phyloP scores from a whole-genome alignment of 2,329 filamentous ascomycete species.

The Pseudomassariella vexata region DNA sequence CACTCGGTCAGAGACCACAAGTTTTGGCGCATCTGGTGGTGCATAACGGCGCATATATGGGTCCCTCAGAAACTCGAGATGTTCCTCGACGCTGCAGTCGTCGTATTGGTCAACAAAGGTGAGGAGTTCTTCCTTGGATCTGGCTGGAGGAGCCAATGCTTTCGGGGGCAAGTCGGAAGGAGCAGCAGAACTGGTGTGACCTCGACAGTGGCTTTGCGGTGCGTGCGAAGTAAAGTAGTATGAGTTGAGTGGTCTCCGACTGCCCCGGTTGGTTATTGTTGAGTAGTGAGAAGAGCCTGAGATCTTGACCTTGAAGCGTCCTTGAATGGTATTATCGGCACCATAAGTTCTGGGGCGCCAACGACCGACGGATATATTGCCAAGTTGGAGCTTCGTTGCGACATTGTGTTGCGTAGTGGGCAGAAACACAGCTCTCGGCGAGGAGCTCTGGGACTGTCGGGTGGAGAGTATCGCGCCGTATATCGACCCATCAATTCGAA shows the following conservation, averaged over 20 bases:
- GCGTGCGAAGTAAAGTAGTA: slow-evolving; percentile 16
- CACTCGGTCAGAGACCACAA: slow-evolving; percentile 44
- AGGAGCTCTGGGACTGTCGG: slow-evolving; percentile 21
- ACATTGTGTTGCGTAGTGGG: neutral
- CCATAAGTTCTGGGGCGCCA: too few relatives aligned
- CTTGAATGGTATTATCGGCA: slow-evolving; percentile 2
- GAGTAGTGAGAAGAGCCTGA: slow-evolving; percentile 8
- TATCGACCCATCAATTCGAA: slow-evolving; percentile 55
- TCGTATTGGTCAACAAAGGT: slow-evolving; percentile 45
- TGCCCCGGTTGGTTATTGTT: slow-evolving; percentile 13
- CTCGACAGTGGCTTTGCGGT: slow-evolving; percentile 13
- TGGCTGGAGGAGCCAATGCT: slow-evolving; percentile 1
- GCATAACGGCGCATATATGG: slow-evolving; percentile 51
- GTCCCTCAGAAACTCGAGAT: slow-evolving; percentile 45
- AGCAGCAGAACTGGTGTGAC: slow-evolving; percentile 12
- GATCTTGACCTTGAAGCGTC: slow-evolving; percentile 1
- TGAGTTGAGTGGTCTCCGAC: slow-evolving; percentile 11
- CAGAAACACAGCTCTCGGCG: slow-evolving; percentile 6
- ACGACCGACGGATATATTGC: too few relatives aligned
- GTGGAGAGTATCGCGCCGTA: slow-evolving; percentile 48
- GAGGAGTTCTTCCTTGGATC: slow-evolving; percentile 39
- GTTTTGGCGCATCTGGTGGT: slow-evolving; percentile 38
- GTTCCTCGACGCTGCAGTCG: slow-evolving; percentile 43
- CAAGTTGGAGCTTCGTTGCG: neutral
- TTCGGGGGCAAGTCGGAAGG: slow-evolving; percentile 1